Evolutionary conservation across 495 filamentous ascomycete species (phyloP).

Genomic region (Entonaema liquescens): DNA sequence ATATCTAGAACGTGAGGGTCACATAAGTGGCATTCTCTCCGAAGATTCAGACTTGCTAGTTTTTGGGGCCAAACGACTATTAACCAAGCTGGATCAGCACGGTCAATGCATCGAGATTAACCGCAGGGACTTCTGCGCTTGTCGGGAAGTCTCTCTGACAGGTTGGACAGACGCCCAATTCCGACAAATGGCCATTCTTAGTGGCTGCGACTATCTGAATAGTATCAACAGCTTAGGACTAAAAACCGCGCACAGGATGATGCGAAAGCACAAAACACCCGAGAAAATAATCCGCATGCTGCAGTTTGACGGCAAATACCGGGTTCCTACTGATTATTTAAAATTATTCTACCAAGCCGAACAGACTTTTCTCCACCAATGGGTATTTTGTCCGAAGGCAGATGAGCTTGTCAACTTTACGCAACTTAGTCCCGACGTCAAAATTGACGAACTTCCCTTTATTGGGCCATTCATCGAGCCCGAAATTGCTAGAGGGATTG

Average conservation of each 20-base stretch:
- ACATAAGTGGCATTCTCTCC: slow-evolving; percentile 87
- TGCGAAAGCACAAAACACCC: slow-evolving; percentile 87
- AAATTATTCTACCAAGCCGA: slow-evolving; percentile 84
- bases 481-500: slow-evolving; percentile 76
- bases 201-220: slow-evolving; percentile 95
- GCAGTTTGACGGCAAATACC: slow-evolving; percentile 85
- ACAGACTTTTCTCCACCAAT: slow-evolving; percentile 90
- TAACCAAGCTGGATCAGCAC: slow-evolving; percentile 95
- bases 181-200: slow-evolving; percentile 93
- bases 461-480: slow-evolving; percentile 78
- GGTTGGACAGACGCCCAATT: slow-evolving; percentile 95
- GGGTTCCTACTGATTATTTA: slow-evolving; percentile 80
- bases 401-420: slow-evolving; percentile 77
- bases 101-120: slow-evolving; percentile 93
- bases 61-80: slow-evolving; percentile 86
- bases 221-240: slow-evolving; percentile 86
- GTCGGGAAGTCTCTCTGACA: slow-evolving; percentile 84
- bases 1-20: slow-evolving; percentile 85
- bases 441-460: slow-evolving; percentile 73
- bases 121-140: slow-evolving; percentile 84
- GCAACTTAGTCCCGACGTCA: slow-evolving; percentile 64
- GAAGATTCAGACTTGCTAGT: slow-evolving; percentile 98
- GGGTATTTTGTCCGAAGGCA: slow-evolving; percentile 85
- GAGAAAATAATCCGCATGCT: slow-evolving; percentile 83
- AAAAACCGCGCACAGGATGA: slow-evolving; percentile 89